Evolutionary conservation across 1,284 basidiomycete genomes (phyloP), one percentile per base, ranked within the genome.

Genomic region (Tilletiaria anomala): DNA sequence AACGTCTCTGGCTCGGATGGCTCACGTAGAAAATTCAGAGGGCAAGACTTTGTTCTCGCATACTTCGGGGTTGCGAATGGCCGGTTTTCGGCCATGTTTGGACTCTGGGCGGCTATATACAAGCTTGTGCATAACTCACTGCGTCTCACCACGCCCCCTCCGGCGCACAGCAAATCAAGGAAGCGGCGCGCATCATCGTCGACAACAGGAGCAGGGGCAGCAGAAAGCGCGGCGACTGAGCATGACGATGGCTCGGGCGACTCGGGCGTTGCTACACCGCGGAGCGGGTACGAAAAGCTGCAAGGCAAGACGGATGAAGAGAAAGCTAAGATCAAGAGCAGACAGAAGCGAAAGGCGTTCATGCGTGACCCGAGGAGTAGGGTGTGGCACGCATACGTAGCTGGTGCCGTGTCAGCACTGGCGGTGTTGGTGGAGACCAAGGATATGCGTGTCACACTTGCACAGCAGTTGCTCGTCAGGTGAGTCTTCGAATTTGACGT

Each of bases 391-490:
- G 79, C 88, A 1, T 78, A 84, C 0, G 67, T 85, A 4, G 87
- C 91, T 2, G 89, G 89, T 12, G 78, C 82, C 0, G 61, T 88
- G 19, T 82, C 82, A 0, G 79, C 78, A 5, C 53, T 84, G n/a
- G 82, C 81, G 0, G 76, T 96, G 34, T 71, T 85, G 61, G 85
- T 81, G 64, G 87, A 94, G 70, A 82, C 77, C 56, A 74, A 72
- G 44, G 73, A 73, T 2, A 71, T 82, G 34, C 72, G 83, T 44
- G 72, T 75, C 2, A 76, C 78, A 11, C 82, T 94, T 45, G 83
- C 83, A 0, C 89, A 94, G 58, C 89, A 96, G 71, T 71, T 89
- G 54, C 84, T 89, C 65, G 85, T 89, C 39, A 59, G 58, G n/a
- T n/a, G n/a, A n/a, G n/a, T 18, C 6, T 11, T 14, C 19, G 29